Evolutionary conservation across 169 alveolate species (phyloP), one percentile per base, ranked within the genome.

Genomic region (Plasmodium adleri): DNA sequence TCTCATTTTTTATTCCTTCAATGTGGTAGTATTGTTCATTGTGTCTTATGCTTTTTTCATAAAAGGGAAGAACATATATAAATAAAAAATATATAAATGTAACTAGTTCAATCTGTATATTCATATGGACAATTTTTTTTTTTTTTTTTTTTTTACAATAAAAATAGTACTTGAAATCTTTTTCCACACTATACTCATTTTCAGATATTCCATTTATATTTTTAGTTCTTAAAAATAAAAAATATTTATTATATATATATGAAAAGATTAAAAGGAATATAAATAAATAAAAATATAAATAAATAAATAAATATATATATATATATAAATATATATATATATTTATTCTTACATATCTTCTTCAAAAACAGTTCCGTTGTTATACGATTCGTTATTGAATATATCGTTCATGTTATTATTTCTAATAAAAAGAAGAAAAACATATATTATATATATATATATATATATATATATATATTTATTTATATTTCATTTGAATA

Each of bases 131-230:
- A 32, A 32, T 32, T 32, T 32, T 32, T 32, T 32, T 32, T 32
- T 32, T 32, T 32, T 32, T 32, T n/a, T n/a, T n/a, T n/a, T n/a
- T n/a, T n/a, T n/a, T 12, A 52, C 9, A 12, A 63, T 8, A 63
- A 63, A 24, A 28, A 32, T 66, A 7, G 10, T 66, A 66, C 73
- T 66, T 66, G 73, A 66, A 66, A 66, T 66, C 73, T 24, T 66
- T 24, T n/a, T 12, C 73, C 28, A 28, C 28, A 6, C 15, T 24
- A n/a, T 5, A 24, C 0, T n/a, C 56, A 66, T 66, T 39, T 66
- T n/a, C 73, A n/a, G 26, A 39, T 66, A 10, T 66, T 13, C 12
- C 15, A 66, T 66, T 66, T 66, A 24, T 32, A 24, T 66, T 66
- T 24, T 66, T 54, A 10, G 22, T 39, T 32, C 56, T 66, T 66